Evolutionary conservation across 2,329 filamentous ascomycete species (phyloP).

Genomic region (Tolypocladium ovalisporum): DNA sequence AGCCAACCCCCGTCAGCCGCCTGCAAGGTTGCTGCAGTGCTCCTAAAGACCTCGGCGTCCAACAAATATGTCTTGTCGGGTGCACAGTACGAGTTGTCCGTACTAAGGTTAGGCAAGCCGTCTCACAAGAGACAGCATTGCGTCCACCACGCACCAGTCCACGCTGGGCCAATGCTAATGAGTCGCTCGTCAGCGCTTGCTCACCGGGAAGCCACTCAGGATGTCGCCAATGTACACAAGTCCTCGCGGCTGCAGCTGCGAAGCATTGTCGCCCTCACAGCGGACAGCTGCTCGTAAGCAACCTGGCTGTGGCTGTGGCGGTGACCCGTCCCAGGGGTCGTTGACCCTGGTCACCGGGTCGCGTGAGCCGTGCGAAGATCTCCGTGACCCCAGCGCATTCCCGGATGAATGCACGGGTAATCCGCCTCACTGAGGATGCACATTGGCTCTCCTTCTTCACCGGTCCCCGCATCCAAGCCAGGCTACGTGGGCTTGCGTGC

Average conservation of each 20-base stretch:
- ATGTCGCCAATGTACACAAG: not conserved
- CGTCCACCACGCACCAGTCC: not conserved
- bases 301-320: not conserved
- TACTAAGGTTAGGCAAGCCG: not conserved
- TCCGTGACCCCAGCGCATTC: not conserved
- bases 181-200: slow-evolving; percentile 1
- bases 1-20: not conserved
- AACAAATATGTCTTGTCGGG: not conserved
- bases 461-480: slow-evolving; percentile 10
- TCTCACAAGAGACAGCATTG: not conserved
- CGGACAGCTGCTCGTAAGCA: not conserved
- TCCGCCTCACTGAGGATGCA: not conserved
- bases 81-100: not conserved
- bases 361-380: slow-evolving; percentile 3
- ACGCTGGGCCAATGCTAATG: not conserved
- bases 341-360: slow-evolving; percentile 5
- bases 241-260: not conserved
- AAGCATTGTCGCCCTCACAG: not conserved
- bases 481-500: not conserved
- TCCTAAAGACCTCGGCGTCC: not conserved
- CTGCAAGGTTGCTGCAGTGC: not conserved
- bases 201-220: not conserved
- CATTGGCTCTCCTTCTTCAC: slow-evolving; percentile 10
- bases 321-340: not conserved
- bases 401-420: not conserved